Conservation (phyloP, 352 stramenopile genomes). For the Phytophthora multivora region DNA sequence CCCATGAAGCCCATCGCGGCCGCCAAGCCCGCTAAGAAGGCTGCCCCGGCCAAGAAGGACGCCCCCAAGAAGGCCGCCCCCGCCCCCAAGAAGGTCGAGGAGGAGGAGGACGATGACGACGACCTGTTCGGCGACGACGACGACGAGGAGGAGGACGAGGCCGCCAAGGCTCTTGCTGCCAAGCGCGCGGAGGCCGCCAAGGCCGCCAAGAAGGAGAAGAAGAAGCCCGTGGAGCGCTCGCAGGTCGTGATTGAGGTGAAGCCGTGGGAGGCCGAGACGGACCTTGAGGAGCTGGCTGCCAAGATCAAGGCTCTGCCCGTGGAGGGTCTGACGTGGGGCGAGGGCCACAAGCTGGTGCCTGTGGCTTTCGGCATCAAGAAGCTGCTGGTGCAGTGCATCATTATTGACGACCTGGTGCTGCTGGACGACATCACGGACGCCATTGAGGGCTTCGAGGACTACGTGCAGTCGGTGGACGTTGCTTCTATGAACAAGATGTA, state of each 20-base stretch:
- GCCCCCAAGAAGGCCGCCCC: conserved; percentile 37
- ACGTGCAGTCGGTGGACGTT: conserved; percentile 86
- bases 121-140: conserved; percentile 66
- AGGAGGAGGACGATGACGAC: conserved; percentile 51
- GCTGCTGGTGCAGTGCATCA: conserved; percentile 81
- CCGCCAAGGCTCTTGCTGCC: conserved; percentile 52
- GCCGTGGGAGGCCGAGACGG: conserved; percentile 80
- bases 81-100: conserved; percentile 41
- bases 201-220: conserved; percentile 69
- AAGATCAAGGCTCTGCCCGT: conserved; percentile 81
- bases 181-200: conserved; percentile 60
- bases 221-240: conserved; percentile 65
- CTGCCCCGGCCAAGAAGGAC: conserved; percentile 30
- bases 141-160: conserved; percentile 65
- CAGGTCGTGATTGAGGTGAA: conserved; percentile 71
- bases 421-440: conserved; percentile 84
- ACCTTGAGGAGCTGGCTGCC: conserved; percentile 69
- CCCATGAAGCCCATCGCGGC: conserved; percentile 58
- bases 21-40: conserved; percentile 41
- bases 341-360: conserved; percentile 83
- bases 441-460: conserved; percentile 84
- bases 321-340: conserved; percentile 78
- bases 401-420: conserved; percentile 82
- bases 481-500: conserved; percentile 91
- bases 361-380: conserved; percentile 90